phyloP scores from a whole-genome alignment of 768 basidiomycete species.

The Suillus sp. region DNA sequence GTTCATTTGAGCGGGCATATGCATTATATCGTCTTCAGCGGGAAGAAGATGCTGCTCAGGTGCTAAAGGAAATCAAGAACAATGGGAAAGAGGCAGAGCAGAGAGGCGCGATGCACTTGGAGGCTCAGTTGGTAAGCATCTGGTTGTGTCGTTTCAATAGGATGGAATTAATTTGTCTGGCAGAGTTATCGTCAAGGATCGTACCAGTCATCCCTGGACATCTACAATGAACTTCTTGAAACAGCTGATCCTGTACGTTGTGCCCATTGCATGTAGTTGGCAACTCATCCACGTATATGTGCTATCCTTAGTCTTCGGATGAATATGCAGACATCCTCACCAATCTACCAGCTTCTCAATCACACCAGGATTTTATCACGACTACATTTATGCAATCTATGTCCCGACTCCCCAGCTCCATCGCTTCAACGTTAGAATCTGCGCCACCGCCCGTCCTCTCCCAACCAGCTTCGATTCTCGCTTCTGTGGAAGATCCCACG shows the following conservation, averaged over 20 bases:
- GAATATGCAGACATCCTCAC: conserved; percentile 87
- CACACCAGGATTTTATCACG: conserved; percentile 83
- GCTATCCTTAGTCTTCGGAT: conserved; percentile 64
- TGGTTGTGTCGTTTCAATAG: conserved; percentile 23
- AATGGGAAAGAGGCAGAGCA: conserved; percentile 41
- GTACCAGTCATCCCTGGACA: conserved; percentile 70
- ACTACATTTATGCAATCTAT: conserved; percentile 66
- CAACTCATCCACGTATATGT: conserved; percentile 7
- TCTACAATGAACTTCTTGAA: conserved; percentile 83
- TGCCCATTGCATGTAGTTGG: not conserved
- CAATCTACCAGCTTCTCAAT: conserved; percentile 80
- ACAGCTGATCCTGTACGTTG: conserved; percentile 71
- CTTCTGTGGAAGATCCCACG: conserved; percentile 29
- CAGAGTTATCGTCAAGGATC: conserved; percentile 79
- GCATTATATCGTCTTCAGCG: conserved; percentile 82
- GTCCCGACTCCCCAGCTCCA: conserved; percentile 55
- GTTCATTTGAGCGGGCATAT: conserved; percentile 75
- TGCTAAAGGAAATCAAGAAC: conserved; percentile 52
- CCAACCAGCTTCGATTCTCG: conserved; percentile 33
- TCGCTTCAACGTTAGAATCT: conserved; percentile 59
- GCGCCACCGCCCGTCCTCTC: conserved; percentile 55
- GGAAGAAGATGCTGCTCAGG: conserved; percentile 63
- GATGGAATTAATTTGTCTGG: conserved; percentile 20
- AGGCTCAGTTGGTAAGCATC: conserved; percentile 79
- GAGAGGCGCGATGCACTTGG: conserved; percentile 73